Base-by-base conservation (phyloP, 1,139 yeast genomes). In the Kurtzmaniella quercitrusa region DNA sequence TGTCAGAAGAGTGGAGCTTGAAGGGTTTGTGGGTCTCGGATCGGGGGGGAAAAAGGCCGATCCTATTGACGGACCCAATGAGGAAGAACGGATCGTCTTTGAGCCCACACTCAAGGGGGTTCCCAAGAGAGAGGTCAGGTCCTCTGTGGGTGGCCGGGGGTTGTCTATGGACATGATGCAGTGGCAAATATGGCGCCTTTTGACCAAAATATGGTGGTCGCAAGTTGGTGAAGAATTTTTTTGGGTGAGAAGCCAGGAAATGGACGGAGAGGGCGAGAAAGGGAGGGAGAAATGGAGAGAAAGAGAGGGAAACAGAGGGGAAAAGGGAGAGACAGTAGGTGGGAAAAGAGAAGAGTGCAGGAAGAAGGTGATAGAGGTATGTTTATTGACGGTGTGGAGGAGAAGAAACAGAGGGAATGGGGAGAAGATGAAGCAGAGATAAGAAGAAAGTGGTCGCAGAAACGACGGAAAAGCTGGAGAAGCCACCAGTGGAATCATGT, bases 31-130 rank as follows among this genome's bases (percentile, higher is more conserved):
- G 16, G 37, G 23, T 17, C 37, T 34, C 16, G 36, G 18, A 19
- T 36, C 38, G 5, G 25, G 3, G 4, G 38, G 38, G 27, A 36
- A 36, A 14, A 36, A 36, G 21, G 38, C 38, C 15, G 38, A 36
- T 14, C 38, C 38, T 36, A 19, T 14, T 7, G 25, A 14, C 3
- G 15, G n/a, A 14, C 27, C 27, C 27, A 36, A 19, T 5, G 38
- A 36, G 10, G 38, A 19, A 4, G 38, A 36, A 19, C 38, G 25
- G 7, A 36, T 5, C 10, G 23, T 36, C 11, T 36, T 19, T 15
- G 25, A 21, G 23, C 27, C 38, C 9, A 36, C 27, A 17, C 21
- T 36, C 15, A 21, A 21, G 17, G 16, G 18, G 36, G 36, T 14
- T 14, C 18, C 18, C 18, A 31, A 31, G 36, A 31, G 36, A 14